These are phyloP conservation scores for Hansenula sp. DNA, from an alignment of 1,139 yeast species.

Conservation along the genomic window DNA sequence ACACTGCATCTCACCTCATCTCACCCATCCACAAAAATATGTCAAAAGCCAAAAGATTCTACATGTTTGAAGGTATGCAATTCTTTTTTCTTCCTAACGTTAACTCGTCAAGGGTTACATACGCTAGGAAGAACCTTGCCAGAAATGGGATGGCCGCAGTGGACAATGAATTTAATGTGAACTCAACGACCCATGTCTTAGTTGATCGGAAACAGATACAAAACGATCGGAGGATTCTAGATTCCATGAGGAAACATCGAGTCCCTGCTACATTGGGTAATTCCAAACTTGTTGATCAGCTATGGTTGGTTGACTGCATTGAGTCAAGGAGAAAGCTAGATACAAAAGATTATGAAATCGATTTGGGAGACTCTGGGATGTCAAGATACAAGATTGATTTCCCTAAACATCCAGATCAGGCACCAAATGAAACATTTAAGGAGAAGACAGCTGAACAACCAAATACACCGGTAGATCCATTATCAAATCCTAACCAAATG, in stretches of 20 bases:
- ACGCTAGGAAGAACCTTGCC: conserved; percentile 15
- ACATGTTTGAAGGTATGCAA: conserved; percentile 10
- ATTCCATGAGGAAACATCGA: conserved; percentile 5
- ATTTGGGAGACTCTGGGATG: conserved; percentile 5
- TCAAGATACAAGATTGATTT: no score
- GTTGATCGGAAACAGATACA: conserved; percentile 21
- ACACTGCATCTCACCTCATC: no score
- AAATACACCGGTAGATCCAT: conserved; percentile 4
- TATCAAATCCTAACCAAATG: conserved; percentile 29
- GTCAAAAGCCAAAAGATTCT: background rate
- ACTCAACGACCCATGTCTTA: conserved; percentile 27
- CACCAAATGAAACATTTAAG: background rate
- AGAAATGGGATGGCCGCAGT: conserved; percentile 32
- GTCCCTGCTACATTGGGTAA: conserved; percentile 2
- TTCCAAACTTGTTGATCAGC: conserved; percentile 23
- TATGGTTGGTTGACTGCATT: conserved; percentile 37
- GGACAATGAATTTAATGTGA: conserved; percentile 9
- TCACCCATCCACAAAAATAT: background rate
- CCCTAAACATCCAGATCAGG: no score
- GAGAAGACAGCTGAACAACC: background rate
- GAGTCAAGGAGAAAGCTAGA: conserved; percentile 23
- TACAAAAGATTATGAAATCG: conserved; percentile 10
- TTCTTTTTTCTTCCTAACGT: conserved; percentile 19
- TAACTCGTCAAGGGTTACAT: conserved; percentile 12
- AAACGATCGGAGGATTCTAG: conserved; percentile 7